Base-by-base conservation (phyloP, 2,329 filamentous ascomycete species). In the Monilinia fructigena region DNA sequence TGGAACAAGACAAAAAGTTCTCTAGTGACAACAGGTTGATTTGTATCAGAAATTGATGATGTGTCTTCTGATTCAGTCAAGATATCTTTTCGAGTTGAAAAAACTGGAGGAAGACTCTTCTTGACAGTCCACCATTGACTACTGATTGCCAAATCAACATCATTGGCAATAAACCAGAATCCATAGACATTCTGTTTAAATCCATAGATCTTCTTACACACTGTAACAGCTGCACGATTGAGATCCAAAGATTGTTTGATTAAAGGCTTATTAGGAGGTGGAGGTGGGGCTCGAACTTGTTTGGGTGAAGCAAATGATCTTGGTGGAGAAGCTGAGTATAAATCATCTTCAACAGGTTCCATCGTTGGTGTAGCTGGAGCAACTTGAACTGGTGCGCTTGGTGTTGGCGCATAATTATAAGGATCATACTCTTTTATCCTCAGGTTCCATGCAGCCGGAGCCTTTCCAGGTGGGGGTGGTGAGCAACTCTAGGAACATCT, bases 91-190 rank as follows among this genome's bases (percentile, higher is more conserved):
- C 94, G 89, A 58, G 87, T 88, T 75, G 96, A 91, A 68, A 98
- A 86, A 2, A 86, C 85, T 0, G 94, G 93, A 3, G 95, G 95
- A 1, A 93, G 84, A 48, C 86, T 86, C 69, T 91, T 91, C 14
- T 89, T 83, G 74, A 93, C 88, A 48, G 89, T 86, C 93, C 94
- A 99, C 95, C 95, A 99, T 61, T 89, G 85, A 23, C 87, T 90
- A 60, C 84, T 83, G 55, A 85, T 82, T 16, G 86, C 88, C 48
- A 98, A 82, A 74, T 98, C 93, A 66, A 98, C 79, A 68, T 98
- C 93, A 66, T 88, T 89, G 52, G 95, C 95, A 69, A 98, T 94
- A 88, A 96, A 1, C 92, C 91, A 55, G 89, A 87, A 70, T 94
- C 91, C 67, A 88, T 84, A 7, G 89, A 89, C 76, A 91, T 89